Conservation (phyloP, 179 eudicot genomes). For the Spinacia oleracea region DNA sequence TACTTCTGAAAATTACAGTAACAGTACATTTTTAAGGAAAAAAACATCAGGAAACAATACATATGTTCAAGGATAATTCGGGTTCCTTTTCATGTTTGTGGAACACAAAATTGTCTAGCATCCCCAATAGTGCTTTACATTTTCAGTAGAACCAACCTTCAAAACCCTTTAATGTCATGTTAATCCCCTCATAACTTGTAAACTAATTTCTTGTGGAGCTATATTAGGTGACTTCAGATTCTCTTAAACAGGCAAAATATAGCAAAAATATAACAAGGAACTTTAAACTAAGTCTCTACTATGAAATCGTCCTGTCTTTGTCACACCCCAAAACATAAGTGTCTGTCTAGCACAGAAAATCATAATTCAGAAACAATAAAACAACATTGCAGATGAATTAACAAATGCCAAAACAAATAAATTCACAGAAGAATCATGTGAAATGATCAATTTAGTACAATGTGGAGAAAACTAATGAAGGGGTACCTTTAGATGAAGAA, state of each 20-base stretch:
- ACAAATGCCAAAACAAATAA: neutral
- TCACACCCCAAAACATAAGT: neutral
- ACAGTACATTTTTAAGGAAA: too few species aligned
- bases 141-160: neutral
- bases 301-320: neutral
- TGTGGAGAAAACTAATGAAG: neutral
- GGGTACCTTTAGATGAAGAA: slow-evolving; percentile 32
- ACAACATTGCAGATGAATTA: too few species aligned
- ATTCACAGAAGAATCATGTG: neutral
- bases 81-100: neutral
- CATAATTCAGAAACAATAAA: neutral
- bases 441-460: neutral
- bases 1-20: neutral
- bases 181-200: neutral
- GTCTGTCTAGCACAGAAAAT: neutral
- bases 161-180: too few species aligned
- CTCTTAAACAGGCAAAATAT: neutral
- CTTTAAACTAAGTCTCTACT: neutral
- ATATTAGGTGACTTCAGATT: neutral
- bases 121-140: neutral
- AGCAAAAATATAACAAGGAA: neutral
- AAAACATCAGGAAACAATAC: too few species aligned
- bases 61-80: neutral
- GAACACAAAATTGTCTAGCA: neutral
- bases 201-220: neutral